These are phyloP conservation scores for Pseudopithomyces maydicus DNA, from an alignment of 2,329 filamentous ascomycete species.

Conservation along the genomic window DNA sequence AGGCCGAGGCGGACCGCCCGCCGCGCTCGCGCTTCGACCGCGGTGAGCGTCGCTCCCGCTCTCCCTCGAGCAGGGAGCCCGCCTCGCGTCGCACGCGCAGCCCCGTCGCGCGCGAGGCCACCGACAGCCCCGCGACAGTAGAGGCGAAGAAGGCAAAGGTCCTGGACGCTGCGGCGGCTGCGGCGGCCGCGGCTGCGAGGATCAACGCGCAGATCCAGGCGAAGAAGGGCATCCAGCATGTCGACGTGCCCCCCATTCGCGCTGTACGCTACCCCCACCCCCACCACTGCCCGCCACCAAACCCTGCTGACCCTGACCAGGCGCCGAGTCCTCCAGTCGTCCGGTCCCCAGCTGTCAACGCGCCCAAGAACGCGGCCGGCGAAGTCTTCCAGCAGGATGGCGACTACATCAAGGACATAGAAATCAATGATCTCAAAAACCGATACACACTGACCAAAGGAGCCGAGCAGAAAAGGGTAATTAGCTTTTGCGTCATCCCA, in stretches of 20 bases:
- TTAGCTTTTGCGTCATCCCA: slow-evolving; percentile 71
- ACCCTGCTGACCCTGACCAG: slow-evolving; percentile 35
- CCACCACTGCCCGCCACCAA: neutral
- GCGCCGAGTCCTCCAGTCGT: slow-evolving; percentile 55
- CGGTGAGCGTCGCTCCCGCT: slow-evolving; percentile 64
- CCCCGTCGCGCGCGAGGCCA: slow-evolving; percentile 64
- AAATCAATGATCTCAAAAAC: slow-evolving; percentile 97
- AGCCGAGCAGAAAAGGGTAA: slow-evolving; percentile 99
- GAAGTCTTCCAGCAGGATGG: slow-evolving; percentile 95
- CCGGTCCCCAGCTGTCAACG: slow-evolving; percentile 60
- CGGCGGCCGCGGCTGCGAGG: slow-evolving; percentile 73
- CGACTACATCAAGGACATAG: slow-evolving; percentile 98
- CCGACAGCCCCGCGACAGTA: slow-evolving; percentile 52
- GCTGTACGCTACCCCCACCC: slow-evolving; percentile 52
- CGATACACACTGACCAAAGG: slow-evolving; percentile 97
- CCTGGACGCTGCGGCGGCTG: slow-evolving; percentile 74
- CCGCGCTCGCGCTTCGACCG: slow-evolving; percentile 75
- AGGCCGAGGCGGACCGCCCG: slow-evolving; percentile 74
- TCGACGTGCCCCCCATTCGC: slow-evolving; percentile 82
- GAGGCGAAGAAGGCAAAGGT: slow-evolving; percentile 57
- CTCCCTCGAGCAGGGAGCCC: slow-evolving; percentile 67
- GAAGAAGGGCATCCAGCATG: slow-evolving; percentile 87
- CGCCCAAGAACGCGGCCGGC: slow-evolving; percentile 60
- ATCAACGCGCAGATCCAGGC: slow-evolving; percentile 55
- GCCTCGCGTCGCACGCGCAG: slow-evolving; percentile 81